Evolutionary conservation across 208 protist genomes (phyloP).

Genomic region (Borovskyia barvae): DNA sequence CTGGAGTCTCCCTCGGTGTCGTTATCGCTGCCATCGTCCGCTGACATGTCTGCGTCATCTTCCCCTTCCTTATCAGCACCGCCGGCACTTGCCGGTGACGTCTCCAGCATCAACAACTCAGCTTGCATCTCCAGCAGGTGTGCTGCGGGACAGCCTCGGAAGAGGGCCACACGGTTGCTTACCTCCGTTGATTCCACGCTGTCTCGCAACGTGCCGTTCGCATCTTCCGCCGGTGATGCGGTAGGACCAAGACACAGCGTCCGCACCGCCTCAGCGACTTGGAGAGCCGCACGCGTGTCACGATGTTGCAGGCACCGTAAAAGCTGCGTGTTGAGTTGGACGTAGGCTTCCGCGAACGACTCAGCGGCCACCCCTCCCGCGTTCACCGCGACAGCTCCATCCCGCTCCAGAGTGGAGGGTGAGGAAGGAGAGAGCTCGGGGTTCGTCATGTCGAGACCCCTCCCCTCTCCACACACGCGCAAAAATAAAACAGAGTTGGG

Average conservation of each 20-base stretch:
- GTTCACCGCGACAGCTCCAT: neutral
- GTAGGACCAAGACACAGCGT: neutral
- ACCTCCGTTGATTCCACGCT: no score
- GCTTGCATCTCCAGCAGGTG: slow-evolving; percentile 5
- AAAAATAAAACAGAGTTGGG: no score
- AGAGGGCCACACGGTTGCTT: slow-evolving; percentile 4
- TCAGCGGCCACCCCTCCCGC: neutral
- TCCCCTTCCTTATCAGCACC: no score
- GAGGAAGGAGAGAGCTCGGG: neutral
- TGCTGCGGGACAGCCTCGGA: slow-evolving; percentile 9
- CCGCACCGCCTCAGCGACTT: slow-evolving; percentile 9
- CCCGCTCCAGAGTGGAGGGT: neutral
- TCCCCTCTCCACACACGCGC: no score
- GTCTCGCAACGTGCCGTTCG: no score
- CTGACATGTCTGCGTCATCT: neutral
- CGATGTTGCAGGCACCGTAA: slow-evolving; percentile 15
- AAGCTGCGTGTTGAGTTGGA: slow-evolving; percentile 14
- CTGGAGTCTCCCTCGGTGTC: neutral
- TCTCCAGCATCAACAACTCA: neutral
- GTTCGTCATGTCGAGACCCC: no score
- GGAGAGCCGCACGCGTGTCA: slow-evolving; percentile 2
- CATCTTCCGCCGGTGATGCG: no score
- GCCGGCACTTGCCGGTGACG: no score
- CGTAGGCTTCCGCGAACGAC: slow-evolving; percentile 10
- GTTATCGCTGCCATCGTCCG: neutral